Conservation (phyloP, 2,329 filamentous ascomycete genomes). For the Kalmusia sp. region DNA sequence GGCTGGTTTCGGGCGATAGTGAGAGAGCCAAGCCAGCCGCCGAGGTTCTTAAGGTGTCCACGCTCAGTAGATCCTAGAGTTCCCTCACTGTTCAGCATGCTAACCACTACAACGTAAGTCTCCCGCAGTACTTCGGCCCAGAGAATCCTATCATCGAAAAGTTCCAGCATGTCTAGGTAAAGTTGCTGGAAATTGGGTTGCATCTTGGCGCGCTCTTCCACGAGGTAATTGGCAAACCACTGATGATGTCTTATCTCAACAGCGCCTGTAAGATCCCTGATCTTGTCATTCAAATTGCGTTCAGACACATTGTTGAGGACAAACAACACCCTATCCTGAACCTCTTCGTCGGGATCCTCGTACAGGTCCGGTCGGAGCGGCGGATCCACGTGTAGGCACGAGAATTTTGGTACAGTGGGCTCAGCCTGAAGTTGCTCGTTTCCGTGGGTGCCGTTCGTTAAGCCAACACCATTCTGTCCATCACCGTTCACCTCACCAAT, state of each 20-base stretch:
- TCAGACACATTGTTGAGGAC: constrained; percentile 96
- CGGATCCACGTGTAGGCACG: constrained; percentile 77
- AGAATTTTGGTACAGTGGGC: constrained; percentile 73
- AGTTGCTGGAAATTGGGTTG: constrained; percentile 96
- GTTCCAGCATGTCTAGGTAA: constrained; percentile 86
- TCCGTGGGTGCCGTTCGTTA: constrained; percentile 71
- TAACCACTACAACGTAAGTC: constrained; percentile 85
- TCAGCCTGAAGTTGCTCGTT: constrained; percentile 69
- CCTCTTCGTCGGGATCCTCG: constrained; percentile 82
- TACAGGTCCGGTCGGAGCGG: constrained; percentile 69
- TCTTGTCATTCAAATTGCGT: constrained; percentile 83
- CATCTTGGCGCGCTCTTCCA: constrained; percentile 95
- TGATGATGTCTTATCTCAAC: constrained; percentile 84
- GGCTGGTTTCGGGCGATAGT: constrained; percentile 94
- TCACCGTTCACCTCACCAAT: constrained; percentile 64
- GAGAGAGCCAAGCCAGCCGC: constrained; percentile 89
- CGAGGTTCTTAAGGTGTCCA: constrained; percentile 89
- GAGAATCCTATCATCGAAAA: constrained; percentile 78
- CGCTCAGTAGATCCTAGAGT: constrained; percentile 88
- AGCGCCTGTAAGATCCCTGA: constrained; percentile 78
- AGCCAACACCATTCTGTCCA: constrained; percentile 54
- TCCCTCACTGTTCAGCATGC: constrained; percentile 87
- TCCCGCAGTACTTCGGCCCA: constrained; percentile 92
- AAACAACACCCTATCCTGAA: constrained; percentile 93
- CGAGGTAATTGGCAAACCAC: constrained; percentile 95